A percentile compares a stretch with the other conserved stretches of the same genome.
Evolutionary conservation across 2,329 filamentous ascomycete genomes (phyloP).

Genomic region (Achaetomium macrosporum): DNA sequence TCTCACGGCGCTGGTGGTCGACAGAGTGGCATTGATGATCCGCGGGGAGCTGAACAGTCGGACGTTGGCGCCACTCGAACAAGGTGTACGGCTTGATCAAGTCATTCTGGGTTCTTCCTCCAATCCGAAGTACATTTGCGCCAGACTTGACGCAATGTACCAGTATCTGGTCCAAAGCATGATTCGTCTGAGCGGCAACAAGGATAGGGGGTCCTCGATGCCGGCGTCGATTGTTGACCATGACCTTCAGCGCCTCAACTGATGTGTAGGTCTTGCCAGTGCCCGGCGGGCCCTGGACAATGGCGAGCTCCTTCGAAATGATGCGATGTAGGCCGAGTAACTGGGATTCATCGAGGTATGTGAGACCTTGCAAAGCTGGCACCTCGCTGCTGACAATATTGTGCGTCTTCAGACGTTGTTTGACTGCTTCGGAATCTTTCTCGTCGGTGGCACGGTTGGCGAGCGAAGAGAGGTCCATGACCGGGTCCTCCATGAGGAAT

Average conservation of each 20-base stretch:
- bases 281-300: slow-evolving; percentile 77
- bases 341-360: slow-evolving; percentile 64
- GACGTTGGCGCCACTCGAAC: slow-evolving; percentile 48
- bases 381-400: slow-evolving; percentile 20
- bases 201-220: slow-evolving; percentile 58
- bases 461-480: slow-evolving; percentile 32
- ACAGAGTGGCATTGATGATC: slow-evolving; percentile 26
- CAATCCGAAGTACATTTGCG: slow-evolving; percentile 56
- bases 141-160: slow-evolving; percentile 47
- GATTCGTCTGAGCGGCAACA: slow-evolving; percentile 82
- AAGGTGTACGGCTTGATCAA: slow-evolving; percentile 62
- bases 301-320: slow-evolving; percentile 63
- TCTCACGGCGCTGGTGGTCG: slow-evolving; percentile 27
- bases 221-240: slow-evolving; percentile 55
- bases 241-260: slow-evolving; percentile 60
- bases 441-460: slow-evolving; percentile 22
- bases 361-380: slow-evolving; percentile 25
- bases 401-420: slow-evolving; percentile 12
- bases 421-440: slow-evolving; percentile 16
- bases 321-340: slow-evolving; percentile 62
- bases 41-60: slow-evolving; percentile 7
- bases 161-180: slow-evolving; percentile 80
- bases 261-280: slow-evolving; percentile 77
- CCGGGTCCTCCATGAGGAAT: slow-evolving; percentile 29
- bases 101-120: slow-evolving; percentile 61